Evolutionary conservation across 352 stramenopile species (phyloP).

Genomic region (Plasmopara halstedii): DNA sequence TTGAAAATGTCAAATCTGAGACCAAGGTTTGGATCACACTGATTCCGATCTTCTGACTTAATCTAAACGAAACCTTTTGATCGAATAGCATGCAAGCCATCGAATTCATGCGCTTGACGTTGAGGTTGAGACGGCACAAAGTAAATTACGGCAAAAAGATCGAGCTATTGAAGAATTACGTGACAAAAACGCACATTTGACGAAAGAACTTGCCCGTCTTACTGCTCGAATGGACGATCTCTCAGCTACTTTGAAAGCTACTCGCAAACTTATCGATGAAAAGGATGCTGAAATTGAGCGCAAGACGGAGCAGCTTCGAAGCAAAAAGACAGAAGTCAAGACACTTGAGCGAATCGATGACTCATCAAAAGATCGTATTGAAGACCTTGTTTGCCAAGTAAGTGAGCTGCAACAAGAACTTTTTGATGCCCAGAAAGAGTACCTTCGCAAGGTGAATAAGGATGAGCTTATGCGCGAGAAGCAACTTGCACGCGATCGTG

Average conservation of each 20-base stretch:
- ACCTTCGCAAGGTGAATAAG: slow-evolving; percentile 73
- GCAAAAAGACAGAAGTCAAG: slow-evolving; percentile 77
- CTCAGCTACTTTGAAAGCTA: slow-evolving; percentile 33
- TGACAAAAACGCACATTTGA: slow-evolving; percentile 48
- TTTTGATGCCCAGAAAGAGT: slow-evolving; percentile 74
- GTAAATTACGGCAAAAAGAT: slow-evolving; percentile 68
- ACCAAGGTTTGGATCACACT: slow-evolving; percentile 32
- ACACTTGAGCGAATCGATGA: slow-evolving; percentile 66
- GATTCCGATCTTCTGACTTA: neutral
- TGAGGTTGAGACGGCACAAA: slow-evolving; percentile 68
- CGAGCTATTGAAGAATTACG: slow-evolving; percentile 63
- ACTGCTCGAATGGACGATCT: slow-evolving; percentile 43
- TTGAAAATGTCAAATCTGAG: slow-evolving; percentile 56
- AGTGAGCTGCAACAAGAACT: slow-evolving; percentile 60
- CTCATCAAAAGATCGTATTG: slow-evolving; percentile 70
- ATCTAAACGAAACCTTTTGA: neutral
- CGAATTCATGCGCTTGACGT: slow-evolving; percentile 68
- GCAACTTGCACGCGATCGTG: slow-evolving; percentile 49
- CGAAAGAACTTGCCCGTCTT: slow-evolving; percentile 55
- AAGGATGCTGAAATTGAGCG: slow-evolving; percentile 54
- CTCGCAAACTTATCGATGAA: slow-evolving; percentile 44
- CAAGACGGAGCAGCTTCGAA: slow-evolving; percentile 55
- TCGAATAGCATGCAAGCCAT: slow-evolving; percentile 49
- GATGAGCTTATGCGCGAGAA: slow-evolving; percentile 62
- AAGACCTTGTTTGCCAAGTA: slow-evolving; percentile 68